Evolutionary conservation across 495 filamentous ascomycete species (phyloP).

Genomic region (Penicillium lagena): DNA sequence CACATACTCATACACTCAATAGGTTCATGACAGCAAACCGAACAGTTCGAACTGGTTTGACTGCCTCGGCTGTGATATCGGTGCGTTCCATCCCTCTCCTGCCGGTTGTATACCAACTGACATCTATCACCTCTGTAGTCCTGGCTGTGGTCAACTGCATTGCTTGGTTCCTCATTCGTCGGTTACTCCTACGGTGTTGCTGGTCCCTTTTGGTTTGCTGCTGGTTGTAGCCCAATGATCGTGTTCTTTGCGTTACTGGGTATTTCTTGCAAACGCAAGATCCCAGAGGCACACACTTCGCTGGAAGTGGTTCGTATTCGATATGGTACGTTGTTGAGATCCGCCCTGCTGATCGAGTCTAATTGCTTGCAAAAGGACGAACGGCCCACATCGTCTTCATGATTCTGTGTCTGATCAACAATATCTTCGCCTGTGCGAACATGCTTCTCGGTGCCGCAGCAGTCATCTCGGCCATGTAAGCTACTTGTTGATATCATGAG

Average conservation of each 20-base stretch:
- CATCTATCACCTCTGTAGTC: constrained; percentile 8
- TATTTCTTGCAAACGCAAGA: constrained; percentile 41
- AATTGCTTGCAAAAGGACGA: constrained; percentile 7
- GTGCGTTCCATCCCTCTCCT: constrained; percentile 8
- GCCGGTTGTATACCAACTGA: neutral
- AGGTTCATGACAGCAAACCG: constrained; percentile 40
- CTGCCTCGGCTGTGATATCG: constrained; percentile 33
- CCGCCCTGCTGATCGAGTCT: neutral
- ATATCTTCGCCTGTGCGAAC: constrained; percentile 37
- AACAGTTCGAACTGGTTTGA: constrained; percentile 29
- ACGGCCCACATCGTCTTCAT: constrained; percentile 37
- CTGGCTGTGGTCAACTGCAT: constrained; percentile 30
- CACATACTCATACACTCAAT: neutral
- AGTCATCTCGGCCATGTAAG: constrained; percentile 30
- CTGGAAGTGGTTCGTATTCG: constrained; percentile 32
- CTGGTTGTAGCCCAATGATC: constrained; percentile 39
- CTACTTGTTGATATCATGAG: neutral
- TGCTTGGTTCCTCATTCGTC: constrained; percentile 24
- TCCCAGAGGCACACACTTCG: constrained; percentile 39
- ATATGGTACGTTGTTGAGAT: constrained; percentile 8
- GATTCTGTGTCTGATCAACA: constrained; percentile 35
- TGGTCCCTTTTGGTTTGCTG: constrained; percentile 38
- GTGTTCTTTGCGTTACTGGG: constrained; percentile 40
- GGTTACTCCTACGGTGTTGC: constrained; percentile 30
- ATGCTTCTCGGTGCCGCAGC: constrained; percentile 38